A percentile compares a stretch with the other conserved stretches of the same genome.
phyloP scores from a whole-genome alignment of 345 rosid species.

The Arabidopsis arenosa region DNA sequence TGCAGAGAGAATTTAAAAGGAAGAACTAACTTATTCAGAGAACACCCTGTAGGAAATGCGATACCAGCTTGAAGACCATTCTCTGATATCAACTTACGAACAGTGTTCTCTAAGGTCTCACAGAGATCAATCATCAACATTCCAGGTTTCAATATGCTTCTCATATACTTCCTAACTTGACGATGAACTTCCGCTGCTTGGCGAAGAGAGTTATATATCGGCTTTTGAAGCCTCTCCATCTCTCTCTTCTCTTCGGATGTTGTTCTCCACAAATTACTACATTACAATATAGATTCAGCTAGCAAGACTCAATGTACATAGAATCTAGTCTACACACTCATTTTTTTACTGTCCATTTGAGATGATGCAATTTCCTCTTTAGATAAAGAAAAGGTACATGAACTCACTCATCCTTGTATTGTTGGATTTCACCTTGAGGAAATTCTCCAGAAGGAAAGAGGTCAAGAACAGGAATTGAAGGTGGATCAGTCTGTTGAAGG shows the following conservation, averaged over 20 bases:
- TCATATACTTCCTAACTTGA: slow-evolving; percentile 79
- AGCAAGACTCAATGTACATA: background rate
- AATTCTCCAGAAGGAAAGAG: slow-evolving; percentile 89
- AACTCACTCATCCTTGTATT: slow-evolving; percentile 61
- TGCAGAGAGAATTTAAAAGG: background rate
- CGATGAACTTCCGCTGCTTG: slow-evolving; percentile 97
- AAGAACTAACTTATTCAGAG: slow-evolving; percentile 66
- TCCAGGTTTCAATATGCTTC: slow-evolving; percentile 75
- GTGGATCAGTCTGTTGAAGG: slow-evolving; percentile 82
- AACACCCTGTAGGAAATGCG: slow-evolving; percentile 94
- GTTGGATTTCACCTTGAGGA: slow-evolving; percentile 93
- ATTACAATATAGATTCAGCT: background rate
- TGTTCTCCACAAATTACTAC: slow-evolving; percentile 82
- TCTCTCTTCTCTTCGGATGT: slow-evolving; percentile 94
- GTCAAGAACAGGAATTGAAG: slow-evolving; percentile 70
- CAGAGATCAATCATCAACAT: slow-evolving; percentile 84
- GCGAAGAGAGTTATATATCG: slow-evolving; percentile 77
- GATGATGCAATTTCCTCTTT: too few relatives aligned
- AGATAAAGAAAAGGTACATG: too few relatives aligned
- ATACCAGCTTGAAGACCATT: slow-evolving; percentile 94
- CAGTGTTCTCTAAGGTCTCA: slow-evolving; percentile 82
- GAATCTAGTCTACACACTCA: background rate
- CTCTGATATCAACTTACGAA: slow-evolving; percentile 83
- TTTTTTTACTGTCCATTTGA: too few relatives aligned
- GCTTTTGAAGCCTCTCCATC: slow-evolving; percentile 76